Conservation (phyloP, 345 rosid species). For the Eucalyptus coolabah region DNA sequence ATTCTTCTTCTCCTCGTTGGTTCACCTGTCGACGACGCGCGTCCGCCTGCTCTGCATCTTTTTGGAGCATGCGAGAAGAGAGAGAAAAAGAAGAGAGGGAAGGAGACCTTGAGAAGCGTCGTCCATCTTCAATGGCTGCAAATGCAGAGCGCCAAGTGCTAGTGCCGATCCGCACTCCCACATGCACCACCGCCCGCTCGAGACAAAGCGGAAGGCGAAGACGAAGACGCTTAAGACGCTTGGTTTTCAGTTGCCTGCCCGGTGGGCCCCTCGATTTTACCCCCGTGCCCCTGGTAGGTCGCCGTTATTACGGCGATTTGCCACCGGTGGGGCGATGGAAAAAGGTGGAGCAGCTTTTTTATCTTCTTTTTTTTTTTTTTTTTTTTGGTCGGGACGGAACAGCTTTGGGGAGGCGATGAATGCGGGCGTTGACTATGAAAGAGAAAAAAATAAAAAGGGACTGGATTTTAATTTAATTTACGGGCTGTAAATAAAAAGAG, state of each 20-base stretch:
- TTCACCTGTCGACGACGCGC: background rate
- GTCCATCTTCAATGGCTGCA: constrained; percentile 5
- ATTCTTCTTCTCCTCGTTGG: background rate
- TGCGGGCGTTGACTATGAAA: background rate
- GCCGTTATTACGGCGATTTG: background rate
- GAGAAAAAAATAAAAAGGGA: background rate
- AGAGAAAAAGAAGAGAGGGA: background rate
- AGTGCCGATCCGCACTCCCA: background rate
- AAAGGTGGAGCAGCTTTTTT: too few species aligned
- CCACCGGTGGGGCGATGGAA: background rate
- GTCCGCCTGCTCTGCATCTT: background rate
- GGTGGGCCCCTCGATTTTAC: background rate
- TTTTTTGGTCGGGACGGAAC: too few species aligned
- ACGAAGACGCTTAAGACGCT: background rate
- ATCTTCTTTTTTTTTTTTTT: too few species aligned
- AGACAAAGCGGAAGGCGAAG: background rate
- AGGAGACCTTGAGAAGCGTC: background rate
- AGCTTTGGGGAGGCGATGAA: background rate
- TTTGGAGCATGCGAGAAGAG: background rate
- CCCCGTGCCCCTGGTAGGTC: background rate
- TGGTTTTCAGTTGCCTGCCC: background rate
- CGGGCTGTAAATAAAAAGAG: background rate
- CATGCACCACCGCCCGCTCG: background rate
- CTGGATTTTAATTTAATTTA: background rate
- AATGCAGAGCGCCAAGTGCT: background rate